Evolutionary conservation across 1,284 basidiomycete genomes (phyloP), one percentile per base, ranked within the genome.

Genomic region (Psilocybe mexicana): DNA sequence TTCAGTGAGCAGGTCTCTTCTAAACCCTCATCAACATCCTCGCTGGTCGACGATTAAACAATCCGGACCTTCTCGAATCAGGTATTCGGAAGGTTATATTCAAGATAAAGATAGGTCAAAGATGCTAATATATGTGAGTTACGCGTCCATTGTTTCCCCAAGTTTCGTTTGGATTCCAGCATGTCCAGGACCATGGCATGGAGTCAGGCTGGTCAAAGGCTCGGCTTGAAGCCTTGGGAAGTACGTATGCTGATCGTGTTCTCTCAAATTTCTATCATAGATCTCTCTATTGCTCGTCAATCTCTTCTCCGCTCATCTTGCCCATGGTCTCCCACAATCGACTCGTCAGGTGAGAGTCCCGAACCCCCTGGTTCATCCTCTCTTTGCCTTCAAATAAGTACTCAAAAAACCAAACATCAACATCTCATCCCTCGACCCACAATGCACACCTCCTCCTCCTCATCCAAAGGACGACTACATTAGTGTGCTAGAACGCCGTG

Each of bases 1-100:
- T 18, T 18, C 18, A 18, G 18, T 33, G 63, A 62, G 63, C 63
- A 55, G 59, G 63, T 61, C 63, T 64, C 61, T 54, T 60, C 55
- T 18, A 43, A 36, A 60, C 57, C 30, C 5, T 33, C 60, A 62
- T 47, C 57, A 64, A 47, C 52, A 59, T 52, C 58, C 52, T 60
- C 59, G 58, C 61, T 33, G 30, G 30, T 33, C 30, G 30, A 33
- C 30, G 30, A 33, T 33, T 33, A 4, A 4, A 62, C 26, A 60
- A n/a, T 40, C 38, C 38, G 14, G 14, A 46, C 43, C 28, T 55
- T 54, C 55, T 64, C 59, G 61, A 61, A 61, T 61, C 61, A 58
- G 63, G 60, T 47, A 62, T 62, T 64, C 61, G 52, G 55, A 55
- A 5, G 38, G 38, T 40, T 40, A 12, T 40, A 12, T 58, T 28